phyloP scores from a whole-genome alignment of 345 rosid genomes.

The Corchorus capsularis region DNA sequence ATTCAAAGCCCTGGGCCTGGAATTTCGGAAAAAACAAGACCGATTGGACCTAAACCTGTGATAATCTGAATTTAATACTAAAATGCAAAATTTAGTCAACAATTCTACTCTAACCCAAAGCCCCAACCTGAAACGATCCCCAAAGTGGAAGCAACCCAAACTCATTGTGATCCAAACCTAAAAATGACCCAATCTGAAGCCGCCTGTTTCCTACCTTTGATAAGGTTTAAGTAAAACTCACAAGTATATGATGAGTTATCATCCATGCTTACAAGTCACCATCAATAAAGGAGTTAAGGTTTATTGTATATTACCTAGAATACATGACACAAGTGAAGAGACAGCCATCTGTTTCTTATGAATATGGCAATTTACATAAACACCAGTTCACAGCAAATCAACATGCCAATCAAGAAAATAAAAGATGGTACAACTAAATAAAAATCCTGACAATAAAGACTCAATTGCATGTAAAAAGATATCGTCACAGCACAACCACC shows the following conservation, averaged over 20 bases:
- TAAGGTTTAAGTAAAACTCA: background rate
- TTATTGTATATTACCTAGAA: background rate
- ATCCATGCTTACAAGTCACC: background rate
- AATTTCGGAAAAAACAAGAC: too few relatives aligned
- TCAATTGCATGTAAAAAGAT: background rate
- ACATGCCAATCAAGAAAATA: background rate
- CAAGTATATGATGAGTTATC: background rate
- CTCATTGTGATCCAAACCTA: too few relatives aligned
- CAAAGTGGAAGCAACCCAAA: too few relatives aligned
- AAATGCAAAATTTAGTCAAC: too few relatives aligned
- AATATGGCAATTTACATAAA: background rate
- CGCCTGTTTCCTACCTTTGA: background rate
- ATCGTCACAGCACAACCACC: background rate
- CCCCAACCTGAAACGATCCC: too few relatives aligned
- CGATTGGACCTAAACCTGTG: too few relatives aligned
- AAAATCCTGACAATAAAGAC: background rate
- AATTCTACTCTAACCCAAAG: too few relatives aligned
- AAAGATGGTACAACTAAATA: background rate
- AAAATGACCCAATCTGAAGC: too few relatives aligned
- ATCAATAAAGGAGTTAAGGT: background rate
- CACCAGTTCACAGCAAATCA: background rate
- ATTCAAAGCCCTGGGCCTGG: too few relatives aligned
- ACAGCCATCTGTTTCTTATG: background rate
- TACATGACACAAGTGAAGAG: background rate
- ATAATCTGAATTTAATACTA: too few relatives aligned